Conservation (phyloP, 805 yeast species). For the Starmerella potacharoeniae region DNA sequence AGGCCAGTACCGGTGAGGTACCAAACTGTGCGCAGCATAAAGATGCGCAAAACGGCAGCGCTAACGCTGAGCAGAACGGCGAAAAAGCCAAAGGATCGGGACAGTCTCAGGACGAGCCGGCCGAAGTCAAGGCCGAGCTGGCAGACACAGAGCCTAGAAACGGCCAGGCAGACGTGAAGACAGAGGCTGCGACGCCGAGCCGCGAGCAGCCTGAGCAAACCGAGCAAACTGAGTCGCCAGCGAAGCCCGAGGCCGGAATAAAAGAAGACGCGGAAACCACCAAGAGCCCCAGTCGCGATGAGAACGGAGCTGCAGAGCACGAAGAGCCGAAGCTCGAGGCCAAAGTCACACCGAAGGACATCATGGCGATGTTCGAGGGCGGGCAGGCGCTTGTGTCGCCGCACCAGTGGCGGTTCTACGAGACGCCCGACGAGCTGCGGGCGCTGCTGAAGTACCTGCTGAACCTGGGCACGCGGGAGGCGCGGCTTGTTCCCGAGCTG, state of each 20-base stretch:
- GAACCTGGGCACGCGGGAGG: constrained; percentile 19
- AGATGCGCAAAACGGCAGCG: too few relatives aligned
- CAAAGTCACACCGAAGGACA: constrained; percentile 8
- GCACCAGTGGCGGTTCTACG: constrained; percentile 23
- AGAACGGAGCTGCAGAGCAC: too few relatives aligned
- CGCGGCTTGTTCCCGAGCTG: constrained; percentile 9
- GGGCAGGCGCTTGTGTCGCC: constrained; percentile 7
- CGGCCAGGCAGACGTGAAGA: too few relatives aligned
- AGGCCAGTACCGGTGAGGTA: too few relatives aligned
- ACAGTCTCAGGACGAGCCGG: too few relatives aligned
- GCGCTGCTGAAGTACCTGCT: constrained; percentile 7
- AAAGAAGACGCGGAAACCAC: background rate
- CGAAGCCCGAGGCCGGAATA: background rate
- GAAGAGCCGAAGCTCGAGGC: background rate
- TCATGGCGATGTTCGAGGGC: constrained; percentile 14
- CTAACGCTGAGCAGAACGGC: too few relatives aligned
- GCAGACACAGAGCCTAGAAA: too few relatives aligned
- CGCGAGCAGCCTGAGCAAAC: background rate
- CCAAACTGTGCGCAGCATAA: too few relatives aligned
- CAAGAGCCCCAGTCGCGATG: background rate
- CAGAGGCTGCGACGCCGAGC: too few relatives aligned
- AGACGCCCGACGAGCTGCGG: constrained; percentile 16
- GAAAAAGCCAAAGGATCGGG: too few relatives aligned
- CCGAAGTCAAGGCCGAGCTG: too few relatives aligned
- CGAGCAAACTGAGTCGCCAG: background rate